A percentile compares a stretch with the other conserved stretches of the same genome.
These are phyloP conservation scores for Vicia sativa DNA, from an alignment of 306 rosid genomes.

Conservation along the genomic window DNA sequence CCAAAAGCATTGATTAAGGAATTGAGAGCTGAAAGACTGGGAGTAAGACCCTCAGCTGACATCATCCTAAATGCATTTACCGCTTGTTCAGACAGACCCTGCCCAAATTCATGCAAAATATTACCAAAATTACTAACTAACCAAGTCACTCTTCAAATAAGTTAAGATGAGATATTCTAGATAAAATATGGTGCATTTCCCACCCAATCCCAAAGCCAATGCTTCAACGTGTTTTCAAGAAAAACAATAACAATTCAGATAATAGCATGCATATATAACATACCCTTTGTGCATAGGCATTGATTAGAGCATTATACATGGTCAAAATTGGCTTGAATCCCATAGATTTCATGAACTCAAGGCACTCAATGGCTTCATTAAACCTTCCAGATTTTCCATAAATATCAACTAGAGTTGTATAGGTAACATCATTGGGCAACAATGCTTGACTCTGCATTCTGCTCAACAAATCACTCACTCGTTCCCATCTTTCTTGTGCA, in stretches of 20 bases:
- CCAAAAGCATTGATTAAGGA: constrained; percentile 87
- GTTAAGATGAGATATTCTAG: neutral
- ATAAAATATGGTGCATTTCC: neutral
- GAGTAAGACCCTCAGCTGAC: constrained; percentile 82
- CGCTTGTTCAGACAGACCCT: constrained; percentile 93
- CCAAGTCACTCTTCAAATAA: constrained; percentile 20
- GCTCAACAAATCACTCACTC: constrained; percentile 64
- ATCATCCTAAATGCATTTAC: constrained; percentile 77
- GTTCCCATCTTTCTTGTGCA: constrained; percentile 81
- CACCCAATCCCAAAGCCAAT: neutral
- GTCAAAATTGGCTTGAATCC: constrained; percentile 83
- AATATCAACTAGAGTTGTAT: constrained; percentile 79
- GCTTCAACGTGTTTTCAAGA: neutral
- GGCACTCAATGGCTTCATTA: constrained; percentile 76
- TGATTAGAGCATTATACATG: constrained; percentile 89
- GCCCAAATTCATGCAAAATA: constrained; percentile 41
- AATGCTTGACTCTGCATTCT: constrained; percentile 85
- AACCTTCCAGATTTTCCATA: constrained; percentile 87
- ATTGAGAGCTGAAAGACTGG: constrained; percentile 88
- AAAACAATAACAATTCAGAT: neutral
- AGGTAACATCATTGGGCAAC: constrained; percentile 79
- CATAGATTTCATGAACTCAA: constrained; percentile 77
- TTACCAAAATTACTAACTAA: constrained; percentile 36
- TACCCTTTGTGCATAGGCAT: constrained; percentile 94
- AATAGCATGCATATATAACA: constrained; percentile 46